Evolutionary conservation across 257 asterid genomes (phyloP).

Genomic region (Paraleonurus japonicus): DNA sequence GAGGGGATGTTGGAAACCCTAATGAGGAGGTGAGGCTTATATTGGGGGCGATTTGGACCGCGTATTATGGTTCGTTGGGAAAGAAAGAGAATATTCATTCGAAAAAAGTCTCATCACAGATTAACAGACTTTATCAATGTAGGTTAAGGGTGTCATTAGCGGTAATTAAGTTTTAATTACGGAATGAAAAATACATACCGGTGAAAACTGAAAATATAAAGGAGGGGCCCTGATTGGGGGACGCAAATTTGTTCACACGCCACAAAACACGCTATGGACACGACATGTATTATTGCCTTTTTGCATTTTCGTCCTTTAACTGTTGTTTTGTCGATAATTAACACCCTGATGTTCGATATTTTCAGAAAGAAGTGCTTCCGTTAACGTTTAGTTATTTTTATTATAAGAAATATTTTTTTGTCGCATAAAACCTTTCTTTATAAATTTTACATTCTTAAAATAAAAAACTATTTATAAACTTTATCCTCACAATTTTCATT

Average conservation of each 20-base stretch:
- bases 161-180: slow-evolving; percentile 5
- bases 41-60: slow-evolving; percentile 69
- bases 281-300: slow-evolving; percentile 28
- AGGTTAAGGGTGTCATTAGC: slow-evolving; percentile 20
- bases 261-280: slow-evolving; percentile 43
- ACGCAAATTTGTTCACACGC: neutral
- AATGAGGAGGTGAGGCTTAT: slow-evolving; percentile 45
- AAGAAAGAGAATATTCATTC: slow-evolving; percentile 31
- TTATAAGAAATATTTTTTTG: too few relatives aligned
- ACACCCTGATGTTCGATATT: neutral
- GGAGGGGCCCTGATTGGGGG: slow-evolving; percentile 19
- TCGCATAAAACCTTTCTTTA: too few relatives aligned
- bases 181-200: neutral
- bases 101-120: slow-evolving; percentile 20
- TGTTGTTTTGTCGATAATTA: neutral
- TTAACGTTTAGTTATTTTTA: too few relatives aligned
- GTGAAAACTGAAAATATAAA: slow-evolving; percentile 2
- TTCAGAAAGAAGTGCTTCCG: neutral
- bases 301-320: neutral
- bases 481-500: too few relatives aligned
- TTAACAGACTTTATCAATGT: slow-evolving; percentile 8
- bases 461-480: too few relatives aligned
- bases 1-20: slow-evolving; percentile 50
- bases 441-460: too few relatives aligned
- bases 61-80: slow-evolving; percentile 46